A percentile compares a stretch with the other conserved stretches of the same genome.
Conservation (phyloP, 2,329 filamentous ascomycete genomes). For the Thielaviopsis ethacetica region DNA sequence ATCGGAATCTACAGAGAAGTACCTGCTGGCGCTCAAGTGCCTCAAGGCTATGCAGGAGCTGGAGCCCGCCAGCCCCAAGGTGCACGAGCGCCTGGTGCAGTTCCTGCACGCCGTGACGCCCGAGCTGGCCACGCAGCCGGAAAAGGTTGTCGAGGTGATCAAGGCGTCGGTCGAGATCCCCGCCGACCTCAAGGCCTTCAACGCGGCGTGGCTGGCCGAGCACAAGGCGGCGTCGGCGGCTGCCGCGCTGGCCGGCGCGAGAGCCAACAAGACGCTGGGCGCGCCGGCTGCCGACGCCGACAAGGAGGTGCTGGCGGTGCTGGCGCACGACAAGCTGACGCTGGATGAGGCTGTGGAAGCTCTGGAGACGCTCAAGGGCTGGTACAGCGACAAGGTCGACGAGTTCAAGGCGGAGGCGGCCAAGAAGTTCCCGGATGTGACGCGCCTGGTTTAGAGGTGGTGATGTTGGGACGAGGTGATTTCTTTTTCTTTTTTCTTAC, state of each 20-base stretch:
- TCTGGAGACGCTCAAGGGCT: constrained; percentile 27
- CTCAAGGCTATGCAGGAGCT: constrained; percentile 57
- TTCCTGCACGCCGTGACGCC: constrained; percentile 48
- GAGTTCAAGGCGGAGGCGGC: constrained; percentile 32
- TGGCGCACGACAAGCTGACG: constrained; percentile 33
- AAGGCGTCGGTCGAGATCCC: constrained; percentile 39
- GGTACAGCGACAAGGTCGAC: constrained; percentile 32
- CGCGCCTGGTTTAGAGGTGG: constrained; percentile 23
- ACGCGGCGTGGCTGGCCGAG: constrained; percentile 45
- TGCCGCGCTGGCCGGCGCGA: constrained; percentile 48
- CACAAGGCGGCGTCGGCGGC: constrained; percentile 41
- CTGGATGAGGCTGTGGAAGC: constrained; percentile 38
- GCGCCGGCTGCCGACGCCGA: constrained; percentile 38
- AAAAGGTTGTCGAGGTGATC: constrained; percentile 53
- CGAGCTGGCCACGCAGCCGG: constrained; percentile 41
- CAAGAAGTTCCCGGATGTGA: constrained; percentile 34
- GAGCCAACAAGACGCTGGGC: constrained; percentile 41
- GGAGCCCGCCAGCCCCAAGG: constrained; percentile 49
- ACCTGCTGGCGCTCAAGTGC: constrained; percentile 72
- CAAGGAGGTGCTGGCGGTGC: constrained; percentile 42
- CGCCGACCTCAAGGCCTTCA: constrained; percentile 42
- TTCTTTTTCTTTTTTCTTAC: too few relatives aligned
- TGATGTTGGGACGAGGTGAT: background rate
- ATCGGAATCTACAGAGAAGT: constrained; percentile 48
- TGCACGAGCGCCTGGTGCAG: constrained; percentile 58